phyloP scores from a whole-genome alignment of 2,329 filamentous ascomycete species.

The Ceratocystis diversiconidia region DNA sequence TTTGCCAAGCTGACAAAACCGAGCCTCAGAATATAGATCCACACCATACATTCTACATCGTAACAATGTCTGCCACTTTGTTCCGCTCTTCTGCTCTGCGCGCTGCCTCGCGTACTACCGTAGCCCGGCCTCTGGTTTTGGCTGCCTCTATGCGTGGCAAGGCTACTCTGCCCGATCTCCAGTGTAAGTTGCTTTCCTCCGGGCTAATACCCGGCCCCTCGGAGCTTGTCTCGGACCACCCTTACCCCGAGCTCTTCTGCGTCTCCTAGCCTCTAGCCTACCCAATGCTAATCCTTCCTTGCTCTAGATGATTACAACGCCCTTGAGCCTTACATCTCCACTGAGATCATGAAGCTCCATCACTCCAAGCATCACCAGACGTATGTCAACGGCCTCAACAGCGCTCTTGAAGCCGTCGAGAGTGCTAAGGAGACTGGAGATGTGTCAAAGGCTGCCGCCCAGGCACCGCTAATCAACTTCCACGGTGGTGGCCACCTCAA shows the following conservation, averaged over 20 bases:
- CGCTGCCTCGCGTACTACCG: slow-evolving; percentile 54
- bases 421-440: slow-evolving; percentile 51
- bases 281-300: not conserved
- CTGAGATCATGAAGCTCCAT: slow-evolving; percentile 93
- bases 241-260: not conserved
- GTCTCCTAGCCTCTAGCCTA: not conserved
- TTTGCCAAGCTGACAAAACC: slow-evolving; percentile 2
- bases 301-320: slow-evolving; percentile 81
- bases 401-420: slow-evolving; percentile 56
- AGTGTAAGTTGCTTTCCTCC: slow-evolving; percentile 29
- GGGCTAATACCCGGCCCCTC: not conserved
- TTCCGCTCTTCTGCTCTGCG: slow-evolving; percentile 57
- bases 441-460: slow-evolving; percentile 33
- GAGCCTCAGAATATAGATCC: not conserved
- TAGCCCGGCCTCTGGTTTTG: slow-evolving; percentile 50
- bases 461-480: slow-evolving; percentile 53
- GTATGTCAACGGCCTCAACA: slow-evolving; percentile 82
- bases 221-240: not conserved
- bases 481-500: slow-evolving; percentile 78
- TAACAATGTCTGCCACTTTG: slow-evolving; percentile 59
- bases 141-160: slow-evolving; percentile 73
- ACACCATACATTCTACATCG: not conserved
- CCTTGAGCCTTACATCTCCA: slow-evolving; percentile 70
- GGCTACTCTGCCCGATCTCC: slow-evolving; percentile 84
- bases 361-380: slow-evolving; percentile 90